Evolutionary conservation across 1,284 basidiomycete genomes (phyloP).

Genomic region (Heterobasidion irregulare): DNA sequence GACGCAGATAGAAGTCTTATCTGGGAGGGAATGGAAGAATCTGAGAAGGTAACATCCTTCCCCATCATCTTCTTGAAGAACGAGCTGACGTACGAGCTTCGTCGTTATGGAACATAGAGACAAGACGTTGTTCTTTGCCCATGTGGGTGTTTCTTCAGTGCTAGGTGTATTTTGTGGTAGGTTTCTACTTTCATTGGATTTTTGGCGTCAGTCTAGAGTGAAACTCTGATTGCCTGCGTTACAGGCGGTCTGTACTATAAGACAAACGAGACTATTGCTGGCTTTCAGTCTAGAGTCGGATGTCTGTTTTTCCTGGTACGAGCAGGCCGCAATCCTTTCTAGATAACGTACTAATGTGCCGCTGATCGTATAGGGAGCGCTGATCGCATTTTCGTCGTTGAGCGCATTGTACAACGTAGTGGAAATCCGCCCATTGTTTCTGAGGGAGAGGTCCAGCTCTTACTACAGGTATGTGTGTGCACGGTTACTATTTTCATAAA

Average conservation of each 20-base stretch:
- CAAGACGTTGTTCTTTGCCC: slow-evolving; percentile 73
- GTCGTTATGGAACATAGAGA: slow-evolving; percentile 41
- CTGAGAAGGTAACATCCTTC: slow-evolving; percentile 45
- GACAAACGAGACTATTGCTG: slow-evolving; percentile 73
- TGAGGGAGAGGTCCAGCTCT: slow-evolving; percentile 74
- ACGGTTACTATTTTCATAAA: neutral
- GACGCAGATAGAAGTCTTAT: slow-evolving; percentile 78
- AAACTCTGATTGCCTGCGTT: neutral
- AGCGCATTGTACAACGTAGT: slow-evolving; percentile 85
- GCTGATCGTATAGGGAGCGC: slow-evolving; percentile 49
- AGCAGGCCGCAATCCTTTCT: slow-evolving; percentile 4
- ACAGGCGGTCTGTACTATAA: slow-evolving; percentile 78
- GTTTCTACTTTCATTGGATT: slow-evolving; percentile 12
- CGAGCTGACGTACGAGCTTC: neutral
- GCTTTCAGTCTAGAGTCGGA: slow-evolving; percentile 89
- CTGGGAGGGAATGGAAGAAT: slow-evolving; percentile 77
- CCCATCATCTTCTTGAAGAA: neutral
- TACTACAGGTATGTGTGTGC: slow-evolving; percentile 58
- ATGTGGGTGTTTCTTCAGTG: slow-evolving; percentile 58
- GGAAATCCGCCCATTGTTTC: slow-evolving; percentile 73
- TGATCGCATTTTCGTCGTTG: slow-evolving; percentile 82
- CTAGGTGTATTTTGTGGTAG: slow-evolving; percentile 75
- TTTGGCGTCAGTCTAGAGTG: neutral
- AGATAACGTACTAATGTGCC: neutral
- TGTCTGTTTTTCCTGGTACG: slow-evolving; percentile 83